Base-by-base conservation (phyloP, 176 grass and related monocot genomes). In the Oryza glumipatula region DNA sequence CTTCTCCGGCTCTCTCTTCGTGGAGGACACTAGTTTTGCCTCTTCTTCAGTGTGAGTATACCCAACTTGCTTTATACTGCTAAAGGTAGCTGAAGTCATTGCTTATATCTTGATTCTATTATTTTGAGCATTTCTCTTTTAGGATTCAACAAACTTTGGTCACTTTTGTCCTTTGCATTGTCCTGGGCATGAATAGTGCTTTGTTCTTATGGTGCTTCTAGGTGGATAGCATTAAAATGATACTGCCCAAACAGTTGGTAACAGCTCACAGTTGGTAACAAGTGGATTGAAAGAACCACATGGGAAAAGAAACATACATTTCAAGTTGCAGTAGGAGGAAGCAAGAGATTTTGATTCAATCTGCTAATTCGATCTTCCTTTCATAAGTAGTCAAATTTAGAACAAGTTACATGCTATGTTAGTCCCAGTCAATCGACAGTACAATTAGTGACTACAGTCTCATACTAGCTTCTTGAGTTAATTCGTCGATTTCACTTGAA, bases 131-230 rank as follows among this genome's bases (percentile, higher is more conserved):
- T 68, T 48, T 24, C 38, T 32, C 66, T 48, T 77, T 5, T 45
- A 36, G 48, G 17, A 61, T 88, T 58, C 46, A 22, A 67, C 45
- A 38, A 73, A 80, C 61, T 46, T 69, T 45, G 33, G 17, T 0
- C 74, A 83, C 12, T 73, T 56, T 44, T 43, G 80, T 73, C 43
- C 39, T 78, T 72, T 44, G 4, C 74, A 21, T 39, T 72, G 86
- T 76, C 38, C 49, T 69, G 13, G 28, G 4, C 26, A 54, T 19
- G 47, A 9, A 11, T 61, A 21, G 64, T 68, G 26, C 65, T 71
- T 66, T 66, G 63, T 11, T 72, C 23, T 45, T 52, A 51, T 12
- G 54, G 68, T 83, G 80, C 43, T 15, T 12, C 44, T 35, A 78
- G 82, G 19, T 68, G 72, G 45, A 77, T 22, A 35, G 43, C 54